Evolutionary conservation across 176 grass and related monocot species (phyloP).

Genomic region (Pharus latifolius): DNA sequence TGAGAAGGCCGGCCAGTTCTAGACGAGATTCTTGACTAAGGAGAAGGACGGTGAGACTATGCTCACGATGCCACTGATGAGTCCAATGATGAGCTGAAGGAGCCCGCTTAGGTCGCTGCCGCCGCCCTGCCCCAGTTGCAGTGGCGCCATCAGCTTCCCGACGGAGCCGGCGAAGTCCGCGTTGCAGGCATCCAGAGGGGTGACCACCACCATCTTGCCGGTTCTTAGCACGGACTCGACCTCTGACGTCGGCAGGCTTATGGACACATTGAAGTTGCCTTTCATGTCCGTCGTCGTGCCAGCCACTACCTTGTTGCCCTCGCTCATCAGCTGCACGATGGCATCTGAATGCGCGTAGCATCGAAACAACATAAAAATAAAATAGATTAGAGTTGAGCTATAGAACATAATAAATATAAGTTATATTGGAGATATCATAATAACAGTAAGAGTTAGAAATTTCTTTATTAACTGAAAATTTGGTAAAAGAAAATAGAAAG

Average conservation of each 20-base stretch:
- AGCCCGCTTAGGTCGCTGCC: background rate
- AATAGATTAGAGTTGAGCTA: too few relatives aligned
- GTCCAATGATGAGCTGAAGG: background rate
- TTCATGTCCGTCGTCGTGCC: slow-evolving; percentile 23
- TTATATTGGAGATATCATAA: too few relatives aligned
- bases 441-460: too few relatives aligned
- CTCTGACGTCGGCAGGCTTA: too few relatives aligned
- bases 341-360: slow-evolving; percentile 38
- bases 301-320: background rate
- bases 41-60: slow-evolving; percentile 3
- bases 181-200: slow-evolving; percentile 40
- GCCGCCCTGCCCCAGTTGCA: slow-evolving; percentile 13
- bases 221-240: too few relatives aligned
- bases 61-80: background rate
- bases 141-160: slow-evolving; percentile 27
- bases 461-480: too few relatives aligned
- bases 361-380: background rate
- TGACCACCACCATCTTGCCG: slow-evolving; percentile 25
- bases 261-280: slow-evolving; percentile 40
- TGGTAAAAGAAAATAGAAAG: too few relatives aligned
- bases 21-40: background rate
- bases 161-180: slow-evolving; percentile 1
- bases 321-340: slow-evolving; percentile 22
- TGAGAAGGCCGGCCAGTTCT: background rate
- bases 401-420: too few relatives aligned